Evolutionary conservation across 495 filamentous ascomycete species (phyloP), one percentile per base, ranked within the genome.

Genomic region (Bryoglossum gracile): DNA sequence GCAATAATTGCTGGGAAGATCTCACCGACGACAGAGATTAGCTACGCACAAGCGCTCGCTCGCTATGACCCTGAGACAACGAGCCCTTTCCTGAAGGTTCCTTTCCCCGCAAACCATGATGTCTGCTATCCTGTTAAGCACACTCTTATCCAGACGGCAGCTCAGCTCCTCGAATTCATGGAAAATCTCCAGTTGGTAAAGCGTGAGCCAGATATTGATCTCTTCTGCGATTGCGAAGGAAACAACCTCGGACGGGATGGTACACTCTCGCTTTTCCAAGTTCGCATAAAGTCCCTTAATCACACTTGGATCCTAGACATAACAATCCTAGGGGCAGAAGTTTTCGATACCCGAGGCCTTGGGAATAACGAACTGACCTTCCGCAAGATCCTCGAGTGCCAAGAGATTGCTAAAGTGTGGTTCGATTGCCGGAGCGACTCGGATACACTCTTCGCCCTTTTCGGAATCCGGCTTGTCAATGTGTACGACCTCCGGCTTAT

Each of bases 401-500:
- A 46, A 0, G 13, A 17, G 11, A 70, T 68, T 16, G 56, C 61
- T 1, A 76, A 77, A 53, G 66, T 67, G 42, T 71, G 75, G 51
- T 78, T 75, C 59, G 76, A 78, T 48, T 63, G 77, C 10, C 68
- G 74, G 11, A 18, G 72, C 46, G 72, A 76, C 46, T 72, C 74
- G 0, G 72, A 76, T 51, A 72, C 73, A 8, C 52, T 78, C 0
- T 76, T 63, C 40, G 48, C 42, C 16, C 72, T 68, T 17, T 76
- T 54, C 43, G 39, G 49, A 0, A 51, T 75, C 18, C 21, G 46
- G 0, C 75, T 58, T 41, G 43, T 51, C 3, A 0, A 74, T 0
- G 51, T 80, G 1, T 28, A 67, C 1, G 76, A 81, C 45, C 35
- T 82, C 8, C 78, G 82, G 56, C 63, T 82, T 0, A 72, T 82